These are phyloP conservation scores for Chlamydomonas eustigma DNA, from an alignment of 139 green algal genomes.

Conservation along the genomic window DNA sequence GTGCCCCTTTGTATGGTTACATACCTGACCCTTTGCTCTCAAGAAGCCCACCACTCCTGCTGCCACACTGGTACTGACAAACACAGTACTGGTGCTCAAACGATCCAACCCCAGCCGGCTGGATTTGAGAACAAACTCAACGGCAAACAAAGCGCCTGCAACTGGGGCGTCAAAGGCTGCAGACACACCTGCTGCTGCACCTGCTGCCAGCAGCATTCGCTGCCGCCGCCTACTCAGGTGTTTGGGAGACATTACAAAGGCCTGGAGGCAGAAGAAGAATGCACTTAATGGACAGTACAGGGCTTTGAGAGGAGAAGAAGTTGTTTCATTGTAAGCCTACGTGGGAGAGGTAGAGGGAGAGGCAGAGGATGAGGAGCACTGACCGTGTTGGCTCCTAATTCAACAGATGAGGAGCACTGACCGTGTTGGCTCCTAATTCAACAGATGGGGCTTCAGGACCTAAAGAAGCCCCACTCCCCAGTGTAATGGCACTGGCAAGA, in stretches of 20 bases:
- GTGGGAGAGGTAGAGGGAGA: background rate
- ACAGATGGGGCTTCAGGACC: slow-evolving; percentile 90
- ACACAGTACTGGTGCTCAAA: slow-evolving; percentile 52
- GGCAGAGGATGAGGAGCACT: background rate
- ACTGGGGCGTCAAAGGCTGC: slow-evolving; percentile 95
- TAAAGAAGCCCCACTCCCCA: slow-evolving; percentile 78
- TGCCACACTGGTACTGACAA: slow-evolving; percentile 29
- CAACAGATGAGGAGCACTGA: slow-evolving; percentile 9
- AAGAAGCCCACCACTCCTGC: slow-evolving; percentile 63
- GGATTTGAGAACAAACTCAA: slow-evolving; percentile 79
- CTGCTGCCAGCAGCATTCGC: slow-evolving; percentile 80
- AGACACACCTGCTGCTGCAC: slow-evolving; percentile 81
- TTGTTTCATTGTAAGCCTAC: background rate
- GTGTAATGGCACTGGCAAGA: slow-evolving; percentile 62
- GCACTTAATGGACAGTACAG: background rate
- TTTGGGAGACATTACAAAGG: slow-evolving; percentile 38
- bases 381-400: background rate
- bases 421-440: slow-evolving; percentile 84
- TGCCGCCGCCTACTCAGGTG: slow-evolving; percentile 55
- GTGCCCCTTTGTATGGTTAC: background rate
- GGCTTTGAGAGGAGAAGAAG: background rate
- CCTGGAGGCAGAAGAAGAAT: background rate
- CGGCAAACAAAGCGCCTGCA: slow-evolving; percentile 88
- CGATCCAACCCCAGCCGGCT: slow-evolving; percentile 2
- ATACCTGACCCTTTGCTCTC: slow-evolving; percentile 5